phyloP scores from a whole-genome alignment of 176 grass and related monocot genomes.

The Carex cristatella region DNA sequence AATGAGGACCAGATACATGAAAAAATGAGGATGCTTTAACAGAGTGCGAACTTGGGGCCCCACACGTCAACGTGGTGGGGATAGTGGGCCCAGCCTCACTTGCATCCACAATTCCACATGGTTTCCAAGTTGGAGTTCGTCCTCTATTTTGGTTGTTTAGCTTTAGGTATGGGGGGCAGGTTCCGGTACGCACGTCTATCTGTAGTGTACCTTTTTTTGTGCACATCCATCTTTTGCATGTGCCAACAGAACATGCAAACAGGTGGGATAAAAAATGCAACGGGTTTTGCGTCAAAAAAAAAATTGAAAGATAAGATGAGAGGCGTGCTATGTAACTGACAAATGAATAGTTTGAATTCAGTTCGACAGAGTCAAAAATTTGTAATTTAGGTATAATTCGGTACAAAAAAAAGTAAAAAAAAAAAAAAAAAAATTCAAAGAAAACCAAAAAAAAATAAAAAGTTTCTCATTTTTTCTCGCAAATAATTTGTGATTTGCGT shows the following conservation, averaged over 20 bases:
- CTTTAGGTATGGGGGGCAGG: background rate
- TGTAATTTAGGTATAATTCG: too few species aligned
- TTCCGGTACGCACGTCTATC: background rate
- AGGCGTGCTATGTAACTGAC: background rate
- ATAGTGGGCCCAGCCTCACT: background rate
- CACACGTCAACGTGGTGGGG: constrained; percentile 8
- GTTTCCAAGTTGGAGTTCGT: background rate
- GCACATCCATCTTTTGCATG: constrained; percentile 3
- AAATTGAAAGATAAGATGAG: background rate
- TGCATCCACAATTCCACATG: background rate
- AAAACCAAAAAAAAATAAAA: too few species aligned
- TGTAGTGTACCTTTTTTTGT: background rate
- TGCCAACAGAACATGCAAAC: background rate
- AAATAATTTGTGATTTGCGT: too few species aligned
- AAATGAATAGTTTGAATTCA: too few species aligned
- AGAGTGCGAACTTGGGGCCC: background rate
- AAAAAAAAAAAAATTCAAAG: too few species aligned
- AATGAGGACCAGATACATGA: background rate
- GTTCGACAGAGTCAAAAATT: too few species aligned
- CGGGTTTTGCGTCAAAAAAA: background rate
- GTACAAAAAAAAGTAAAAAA: too few species aligned
- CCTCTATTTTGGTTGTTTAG: constrained; percentile 16
- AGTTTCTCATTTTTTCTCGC: too few species aligned
- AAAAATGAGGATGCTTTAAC: background rate
- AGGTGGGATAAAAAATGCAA: too few species aligned